Percentiles rank a stretch among this genome's conserved stretches.
phyloP scores from a whole-genome alignment of 352 stramenopile species.

The Lagenidium giganteum region DNA sequence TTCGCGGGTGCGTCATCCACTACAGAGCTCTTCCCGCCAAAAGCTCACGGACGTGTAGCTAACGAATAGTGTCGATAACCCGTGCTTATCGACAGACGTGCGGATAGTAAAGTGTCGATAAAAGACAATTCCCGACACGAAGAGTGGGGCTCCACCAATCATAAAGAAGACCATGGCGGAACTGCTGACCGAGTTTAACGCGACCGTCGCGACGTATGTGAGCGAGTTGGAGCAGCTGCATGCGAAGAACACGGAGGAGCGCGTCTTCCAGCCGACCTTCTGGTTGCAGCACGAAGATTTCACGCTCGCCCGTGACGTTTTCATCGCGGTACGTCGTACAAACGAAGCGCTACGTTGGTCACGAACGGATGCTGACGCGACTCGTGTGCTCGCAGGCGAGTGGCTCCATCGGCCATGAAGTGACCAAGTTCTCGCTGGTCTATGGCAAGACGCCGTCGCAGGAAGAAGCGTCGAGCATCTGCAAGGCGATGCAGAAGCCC shows the following conservation, averaged over 20 bases:
- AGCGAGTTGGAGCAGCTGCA: conserved; percentile 60
- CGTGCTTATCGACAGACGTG: too few species aligned
- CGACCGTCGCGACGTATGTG: conserved; percentile 40
- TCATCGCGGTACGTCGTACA: conserved; percentile 52
- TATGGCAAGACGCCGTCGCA: conserved; percentile 72
- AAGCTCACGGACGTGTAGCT: too few species aligned
- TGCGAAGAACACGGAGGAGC: conserved; percentile 39
- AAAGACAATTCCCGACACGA: conserved; percentile 10
- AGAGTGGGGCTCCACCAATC: background rate
- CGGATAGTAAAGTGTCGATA: conserved; percentile 8
- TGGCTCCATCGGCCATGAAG: conserved; percentile 64
- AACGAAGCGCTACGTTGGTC: background rate
- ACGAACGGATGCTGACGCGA: background rate
- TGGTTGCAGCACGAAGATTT: conserved; percentile 78
- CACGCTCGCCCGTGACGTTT: conserved; percentile 72
- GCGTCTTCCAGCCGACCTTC: conserved; percentile 66
- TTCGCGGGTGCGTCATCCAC: too few species aligned
- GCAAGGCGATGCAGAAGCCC: conserved; percentile 64
- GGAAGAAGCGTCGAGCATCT: conserved; percentile 71
- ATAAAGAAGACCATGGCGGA: conserved; percentile 29
- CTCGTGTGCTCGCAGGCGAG: conserved; percentile 27
- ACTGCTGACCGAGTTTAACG: conserved; percentile 55
- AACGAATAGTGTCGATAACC: too few species aligned
- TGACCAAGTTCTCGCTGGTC: conserved; percentile 88
- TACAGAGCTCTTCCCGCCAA: conserved; percentile 24